Percentiles rank a stretch among this genome's conserved stretches.
These are phyloP conservation scores for Plantago major DNA, from an alignment of 257 asterid genomes.

Conservation along the genomic window DNA sequence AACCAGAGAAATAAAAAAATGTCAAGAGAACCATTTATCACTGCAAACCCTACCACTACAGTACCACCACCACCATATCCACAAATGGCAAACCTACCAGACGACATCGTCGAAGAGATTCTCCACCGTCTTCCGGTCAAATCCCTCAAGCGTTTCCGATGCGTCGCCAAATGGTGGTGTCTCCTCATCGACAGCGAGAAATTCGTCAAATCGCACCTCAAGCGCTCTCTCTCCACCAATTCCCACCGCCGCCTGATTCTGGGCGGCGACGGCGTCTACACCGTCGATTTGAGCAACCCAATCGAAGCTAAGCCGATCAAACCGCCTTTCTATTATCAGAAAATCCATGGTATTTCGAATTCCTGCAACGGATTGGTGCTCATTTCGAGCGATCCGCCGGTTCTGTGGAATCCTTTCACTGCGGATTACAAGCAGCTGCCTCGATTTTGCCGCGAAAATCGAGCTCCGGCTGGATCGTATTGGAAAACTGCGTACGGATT, in stretches of 20 bases:
- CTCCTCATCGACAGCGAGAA: slow-evolving; percentile 25
- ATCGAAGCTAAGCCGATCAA: slow-evolving; percentile 26
- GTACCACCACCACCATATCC: too few relatives aligned
- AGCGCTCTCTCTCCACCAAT: slow-evolving; percentile 18
- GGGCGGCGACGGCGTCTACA: slow-evolving; percentile 40
- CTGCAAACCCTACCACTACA: too few relatives aligned
- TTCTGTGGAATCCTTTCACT: slow-evolving; percentile 51
- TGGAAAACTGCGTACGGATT: slow-evolving; percentile 38
- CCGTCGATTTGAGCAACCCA: slow-evolving; percentile 25
- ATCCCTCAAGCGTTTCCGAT: slow-evolving; percentile 38
- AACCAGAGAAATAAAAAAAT: too few relatives aligned
- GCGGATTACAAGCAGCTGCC: slow-evolving; percentile 37
- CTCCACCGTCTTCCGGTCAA: slow-evolving; percentile 51
- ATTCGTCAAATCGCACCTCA: slow-evolving; percentile 38
- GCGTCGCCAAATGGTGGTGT: slow-evolving; percentile 25
- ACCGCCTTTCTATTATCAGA: slow-evolving; percentile 41
- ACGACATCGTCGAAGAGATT: slow-evolving; percentile 38
- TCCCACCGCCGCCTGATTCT: slow-evolving; percentile 30
- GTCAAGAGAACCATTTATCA: too few relatives aligned
- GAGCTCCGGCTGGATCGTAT: slow-evolving; percentile 21
- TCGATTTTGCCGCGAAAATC: slow-evolving; percentile 8
- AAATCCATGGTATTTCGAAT: slow-evolving; percentile 34
- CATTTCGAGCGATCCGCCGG: slow-evolving; percentile 40
- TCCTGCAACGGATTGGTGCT: slow-evolving; percentile 41
- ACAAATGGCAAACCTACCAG: slow-evolving; percentile 30